These are phyloP conservation scores for Tephrocybe sp. DNA, from an alignment of 768 basidiomycete genomes.

Conservation along the genomic window DNA sequence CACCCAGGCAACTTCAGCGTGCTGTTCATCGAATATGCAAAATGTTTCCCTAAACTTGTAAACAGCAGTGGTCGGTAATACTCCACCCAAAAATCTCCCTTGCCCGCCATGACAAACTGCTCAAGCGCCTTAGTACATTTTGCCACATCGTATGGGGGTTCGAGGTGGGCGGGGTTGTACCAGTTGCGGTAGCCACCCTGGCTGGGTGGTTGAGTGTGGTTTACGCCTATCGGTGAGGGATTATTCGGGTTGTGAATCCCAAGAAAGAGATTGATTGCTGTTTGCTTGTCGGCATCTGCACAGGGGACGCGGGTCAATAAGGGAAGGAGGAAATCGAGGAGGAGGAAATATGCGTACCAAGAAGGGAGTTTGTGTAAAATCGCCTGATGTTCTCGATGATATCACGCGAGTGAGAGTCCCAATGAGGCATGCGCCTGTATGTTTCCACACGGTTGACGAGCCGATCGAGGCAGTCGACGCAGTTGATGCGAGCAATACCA, in stretches of 20 bases:
- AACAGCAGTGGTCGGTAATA: constrained; percentile 85
- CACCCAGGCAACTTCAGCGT: constrained; percentile 82
- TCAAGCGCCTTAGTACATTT: constrained; percentile 63
- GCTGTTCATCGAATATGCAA: constrained; percentile 91
- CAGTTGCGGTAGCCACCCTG: constrained; percentile 81
- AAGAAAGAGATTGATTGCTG: constrained; percentile 96
- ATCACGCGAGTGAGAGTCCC: constrained; percentile 96
- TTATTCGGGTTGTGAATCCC: constrained; percentile 41
- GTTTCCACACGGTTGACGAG: constrained; percentile 96
- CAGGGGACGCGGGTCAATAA: constrained; percentile 4
- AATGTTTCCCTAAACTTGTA: constrained; percentile 84
- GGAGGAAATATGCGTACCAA: constrained; percentile 55
- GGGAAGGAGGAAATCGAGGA: not conserved
- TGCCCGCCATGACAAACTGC: constrained; percentile 49
- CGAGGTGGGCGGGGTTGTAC: constrained; percentile 73
- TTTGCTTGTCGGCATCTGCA: constrained; percentile 93
- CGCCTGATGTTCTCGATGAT: constrained; percentile 93
- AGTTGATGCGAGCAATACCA: constrained; percentile 91
- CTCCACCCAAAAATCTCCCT: constrained; percentile 82
- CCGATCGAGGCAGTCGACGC: constrained; percentile 94
- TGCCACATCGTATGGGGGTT: constrained; percentile 61
- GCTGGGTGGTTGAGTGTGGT: constrained; percentile 39
- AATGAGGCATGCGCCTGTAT: constrained; percentile 92
- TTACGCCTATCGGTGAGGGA: no score
- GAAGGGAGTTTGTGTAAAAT: constrained; percentile 91